Evolutionary conservation across 306 rosid genomes (phyloP), one percentile per base, ranked within the genome.

Genomic region (Glycyrrhiza uralensis): DNA sequence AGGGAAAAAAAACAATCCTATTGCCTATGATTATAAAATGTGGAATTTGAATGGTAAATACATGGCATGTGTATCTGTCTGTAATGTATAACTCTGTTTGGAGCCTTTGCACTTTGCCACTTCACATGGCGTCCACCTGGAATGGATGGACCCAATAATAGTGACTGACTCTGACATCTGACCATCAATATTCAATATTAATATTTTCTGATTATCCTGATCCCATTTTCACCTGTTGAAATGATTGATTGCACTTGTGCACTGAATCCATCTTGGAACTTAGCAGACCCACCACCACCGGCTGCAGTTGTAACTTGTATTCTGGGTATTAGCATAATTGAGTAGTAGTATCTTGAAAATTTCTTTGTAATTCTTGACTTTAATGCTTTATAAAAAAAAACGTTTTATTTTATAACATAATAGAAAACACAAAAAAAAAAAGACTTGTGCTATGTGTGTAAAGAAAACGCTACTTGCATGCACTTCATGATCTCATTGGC

Each of bases 41-140:
- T 63, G 12, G 70, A 56, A 46, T 47, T 70, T 36, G 22, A 63
- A 35, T 7, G 66, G 9, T 38, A 71, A 39, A 23, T 5, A 6
- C 63, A 55, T 46, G 28, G 51, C 49, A 74, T 60, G 63, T 47
- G 57, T 57, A 3, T 29, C 9, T 45, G 52, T 74, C n/a, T n/a
- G n/a, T n/a, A n/a, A n/a, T n/a, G n/a, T n/a, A n/a, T 74, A 23
- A 54, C 44, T 74, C 11, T 49, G 36, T 36, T 4, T 47, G 55
- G 22, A 74, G 78, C 64, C 64, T 50, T 50, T 74, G 65, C 64
- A 24, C 55, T 61, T 73, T 39, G 59, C 69, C 70, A 22, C 51
- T 51, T 69, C 38, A 46, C 62, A 73, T 73, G 71, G 39, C 19
- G 5, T 60, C 39, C 69, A 32, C 22, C 18, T 60, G 68, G 47